Base-by-base conservation (phyloP, 2,329 filamentous ascomycete genomes). In the Intubia oerlemansii region DNA sequence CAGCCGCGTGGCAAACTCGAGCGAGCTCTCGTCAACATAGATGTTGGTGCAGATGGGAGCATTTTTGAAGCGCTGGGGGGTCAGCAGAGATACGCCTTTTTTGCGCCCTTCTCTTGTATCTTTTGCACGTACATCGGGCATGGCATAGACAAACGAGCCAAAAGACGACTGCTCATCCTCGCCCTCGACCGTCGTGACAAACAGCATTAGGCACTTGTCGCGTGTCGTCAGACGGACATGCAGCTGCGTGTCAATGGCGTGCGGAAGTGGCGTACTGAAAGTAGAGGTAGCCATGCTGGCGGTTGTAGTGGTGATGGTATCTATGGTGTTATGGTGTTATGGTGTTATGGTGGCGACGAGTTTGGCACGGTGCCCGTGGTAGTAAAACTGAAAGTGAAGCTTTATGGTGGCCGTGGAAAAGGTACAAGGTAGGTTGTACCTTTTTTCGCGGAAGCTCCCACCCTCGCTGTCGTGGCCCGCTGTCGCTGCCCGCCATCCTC, bases 101-200 rank as follows among this genome's bases (percentile, higher is more conserved):
- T n/a, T n/a, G n/a, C n/a, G n/a, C n/a, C n/a, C 11, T 17, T 20
- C 7, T 5, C 10, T 7, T 15, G 17, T 27, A 12, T 21, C 18
- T 14, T 19, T 25, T 28, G 12, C 16, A 47, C 54, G 41, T 55
- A 92, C 88, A 53, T 92, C 77, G 11, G 88, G 85, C 47, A 98
- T 66, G 3, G 84, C 79, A 46, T 92, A 95, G 25, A 95, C 79
- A 44, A 95, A 85, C 28, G 81, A 92, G 4, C 88, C 85, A 50
- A 95, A 62, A 28, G 63, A 54, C 23, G 63, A 54, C 7, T 57
- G 46, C 7, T 50, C 44, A 29, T 65, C 64, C 31, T 25, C 32
- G 9, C 32, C 34, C 3, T 21, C 25, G 4, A 61, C 56, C 0
- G 69, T 73, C 1, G 67, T 66, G 25, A 75, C 50, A 41, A 68